Base-by-base conservation (phyloP, 225 moss, liverwort and hornwort genomes). In the Straminergon stramineum region DNA sequence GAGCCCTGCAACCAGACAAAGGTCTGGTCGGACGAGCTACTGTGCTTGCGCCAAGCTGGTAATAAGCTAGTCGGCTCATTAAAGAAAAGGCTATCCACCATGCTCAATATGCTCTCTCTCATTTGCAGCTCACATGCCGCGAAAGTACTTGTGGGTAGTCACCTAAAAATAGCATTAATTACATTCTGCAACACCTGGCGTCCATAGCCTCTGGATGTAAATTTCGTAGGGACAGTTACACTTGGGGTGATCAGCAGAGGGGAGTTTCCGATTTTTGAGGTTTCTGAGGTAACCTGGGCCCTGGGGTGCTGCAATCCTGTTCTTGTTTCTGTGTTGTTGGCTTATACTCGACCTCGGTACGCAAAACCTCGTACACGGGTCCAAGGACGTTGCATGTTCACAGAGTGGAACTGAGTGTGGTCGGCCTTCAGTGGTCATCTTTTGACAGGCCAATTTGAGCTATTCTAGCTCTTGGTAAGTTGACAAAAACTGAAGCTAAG, bases 121-220 rank as follows among this genome's bases (percentile, higher is more conserved):
- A 90, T 89, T 91, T 91, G 91, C 91, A 93, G 90, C 91, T 93
- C 91, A 84, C 91, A 91, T 87, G 90, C 90, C 68, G 89, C 90
- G 87, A 88, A 70, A 27, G 90, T 84, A 91, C 88, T 19, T 1
- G 0, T 0, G 90, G 79, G 0, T 15, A 86, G 93, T 93, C 93
- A 91, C 93, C 91, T 93, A 90, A 65, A 76, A 11, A 0, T 12
- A 9, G 69, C 87, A 89, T 91, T 92, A 35, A 91, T 1, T 91
- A 70, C 70, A 7, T 37, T 83, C 91, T 89, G 91, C 64, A 81
- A 64, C 89, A 78, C 82, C 86, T 89, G 79, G 61, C 82, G 61
- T 73, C 51, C 63, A 62, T 66, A 55, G 37, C 71, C 20, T 76
- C 26, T 85, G 74, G 35, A 6, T 80, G 51, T 74, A 89, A 39